A percentile compares a stretch with the other conserved stretches of the same genome.
Evolutionary conservation across 768 basidiomycete genomes (phyloP).

Genomic region (Nidula microcarpa): DNA sequence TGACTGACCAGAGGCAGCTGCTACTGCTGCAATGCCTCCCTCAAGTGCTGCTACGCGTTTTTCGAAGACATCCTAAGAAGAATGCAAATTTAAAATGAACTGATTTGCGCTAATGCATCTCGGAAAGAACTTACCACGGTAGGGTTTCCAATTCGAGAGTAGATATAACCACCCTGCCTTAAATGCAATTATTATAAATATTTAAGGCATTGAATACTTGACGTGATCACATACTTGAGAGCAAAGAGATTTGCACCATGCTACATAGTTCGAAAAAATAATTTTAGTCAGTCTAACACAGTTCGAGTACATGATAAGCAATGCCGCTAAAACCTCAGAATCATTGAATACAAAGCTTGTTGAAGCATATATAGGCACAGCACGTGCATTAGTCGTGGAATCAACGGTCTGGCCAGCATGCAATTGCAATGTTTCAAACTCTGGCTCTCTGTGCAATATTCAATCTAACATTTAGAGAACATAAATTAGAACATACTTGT

Average conservation of each 20-base stretch:
- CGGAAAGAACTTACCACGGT: slow-evolving; percentile 43
- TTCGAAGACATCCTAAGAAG: slow-evolving; percentile 78
- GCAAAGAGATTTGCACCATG: slow-evolving; percentile 76
- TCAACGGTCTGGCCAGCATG: no score
- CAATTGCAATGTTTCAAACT: no score
- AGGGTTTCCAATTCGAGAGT: slow-evolving; percentile 69
- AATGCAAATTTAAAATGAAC: slow-evolving; percentile 2
- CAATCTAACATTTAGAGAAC: no score
- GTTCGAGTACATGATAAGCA: no score
- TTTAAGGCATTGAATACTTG: neutral
- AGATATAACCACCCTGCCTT: slow-evolving; percentile 28
- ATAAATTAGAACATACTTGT: no score
- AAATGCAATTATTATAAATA: neutral
- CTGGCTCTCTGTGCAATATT: no score
- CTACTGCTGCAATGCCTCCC: slow-evolving; percentile 72
- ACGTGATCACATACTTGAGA: slow-evolving; percentile 48
- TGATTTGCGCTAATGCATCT: neutral
- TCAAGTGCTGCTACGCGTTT: slow-evolving; percentile 75
- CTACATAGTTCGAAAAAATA: no score
- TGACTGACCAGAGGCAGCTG: slow-evolving; percentile 69
- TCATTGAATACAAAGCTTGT: no score
- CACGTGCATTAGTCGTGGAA: no score
- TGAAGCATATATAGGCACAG: no score
- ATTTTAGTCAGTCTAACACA: no score
- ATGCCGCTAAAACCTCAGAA: no score